Conservation (phyloP, 179 eudicot species). For the Silene coronaria region DNA sequence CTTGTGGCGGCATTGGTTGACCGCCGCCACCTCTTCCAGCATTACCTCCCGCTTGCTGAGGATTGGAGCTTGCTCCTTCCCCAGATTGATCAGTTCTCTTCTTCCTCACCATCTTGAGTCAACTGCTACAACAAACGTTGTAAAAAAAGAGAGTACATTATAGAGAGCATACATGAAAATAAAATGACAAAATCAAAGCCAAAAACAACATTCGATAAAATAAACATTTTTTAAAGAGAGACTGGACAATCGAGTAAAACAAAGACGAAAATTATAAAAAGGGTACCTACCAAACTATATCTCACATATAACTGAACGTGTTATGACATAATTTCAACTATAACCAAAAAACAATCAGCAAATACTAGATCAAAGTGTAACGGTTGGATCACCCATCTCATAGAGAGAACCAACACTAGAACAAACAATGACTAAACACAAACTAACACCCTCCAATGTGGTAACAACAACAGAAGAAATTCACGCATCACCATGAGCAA, state of each 20-base stretch:
- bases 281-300: not conserved
- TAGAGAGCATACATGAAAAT: not conserved
- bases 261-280: not conserved
- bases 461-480: not conserved
- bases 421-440: not conserved
- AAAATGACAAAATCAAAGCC: not conserved
- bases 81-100: conserved; percentile 55
- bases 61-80: conserved; percentile 53
- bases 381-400: not conserved
- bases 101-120: conserved; percentile 64
- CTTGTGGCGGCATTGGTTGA: conserved; percentile 3
- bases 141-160: not conserved
- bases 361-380: not conserved
- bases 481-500: too few species aligned
- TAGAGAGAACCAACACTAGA: not conserved
- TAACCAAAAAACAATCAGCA: not conserved
- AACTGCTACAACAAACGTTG: not conserved
- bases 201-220: not conserved
- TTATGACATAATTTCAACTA: not conserved
- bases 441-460: not conserved
- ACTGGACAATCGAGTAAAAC: not conserved
- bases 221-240: not conserved
- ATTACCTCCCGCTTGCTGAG: conserved; percentile 44
- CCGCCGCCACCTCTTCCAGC: conserved; percentile 12
- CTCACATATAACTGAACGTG: not conserved